phyloP scores from a whole-genome alignment of 2,329 filamentous ascomycete genomes.

The Sphaerulina musiva region DNA sequence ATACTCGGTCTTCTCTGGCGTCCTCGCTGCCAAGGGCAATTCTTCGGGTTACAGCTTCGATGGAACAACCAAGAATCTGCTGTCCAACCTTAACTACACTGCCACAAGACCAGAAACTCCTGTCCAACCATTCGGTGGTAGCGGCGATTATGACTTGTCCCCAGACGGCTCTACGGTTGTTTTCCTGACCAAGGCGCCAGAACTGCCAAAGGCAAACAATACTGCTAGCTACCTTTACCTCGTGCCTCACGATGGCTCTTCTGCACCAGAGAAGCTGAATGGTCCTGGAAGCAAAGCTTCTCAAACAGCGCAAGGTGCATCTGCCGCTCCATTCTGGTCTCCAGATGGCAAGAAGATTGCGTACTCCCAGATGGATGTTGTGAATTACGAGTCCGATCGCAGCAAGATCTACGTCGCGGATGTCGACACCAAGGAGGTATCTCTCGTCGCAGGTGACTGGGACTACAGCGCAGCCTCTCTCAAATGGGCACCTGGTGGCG shows the following conservation, averaged over 20 bases:
- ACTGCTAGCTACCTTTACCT: constrained; percentile 25
- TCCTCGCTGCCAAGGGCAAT: constrained; percentile 30
- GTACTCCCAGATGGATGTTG: constrained; percentile 24
- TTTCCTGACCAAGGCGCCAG: constrained; percentile 24
- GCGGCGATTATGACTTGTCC: constrained; percentile 23
- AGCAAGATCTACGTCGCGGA: constrained; percentile 24
- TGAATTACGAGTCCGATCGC: constrained; percentile 23
- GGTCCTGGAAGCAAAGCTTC: constrained; percentile 24
- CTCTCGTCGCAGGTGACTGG: constrained; percentile 22
- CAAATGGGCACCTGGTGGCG: constrained; percentile 20
- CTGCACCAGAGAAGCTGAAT: constrained; percentile 22
- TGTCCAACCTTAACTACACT: constrained; percentile 22
- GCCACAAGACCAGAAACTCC: constrained; percentile 24
- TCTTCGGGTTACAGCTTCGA: constrained; percentile 15
- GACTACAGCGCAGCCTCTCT: constrained; percentile 15
- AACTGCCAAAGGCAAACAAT: constrained; percentile 24
- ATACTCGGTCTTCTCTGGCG: constrained; percentile 46
- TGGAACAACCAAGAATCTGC: constrained; percentile 21
- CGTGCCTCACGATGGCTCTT: constrained; percentile 25
- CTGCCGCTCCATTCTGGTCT: constrained; percentile 20
- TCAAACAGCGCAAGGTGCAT: constrained; percentile 20
- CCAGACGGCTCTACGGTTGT: constrained; percentile 24
- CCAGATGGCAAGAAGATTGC: constrained; percentile 22
- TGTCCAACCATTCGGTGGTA: constrained; percentile 21
- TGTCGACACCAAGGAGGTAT: constrained; percentile 20